These are phyloP conservation scores for Lathyrus tuberosus DNA, from an alignment of 306 rosid genomes.

Conservation along the genomic window DNA sequence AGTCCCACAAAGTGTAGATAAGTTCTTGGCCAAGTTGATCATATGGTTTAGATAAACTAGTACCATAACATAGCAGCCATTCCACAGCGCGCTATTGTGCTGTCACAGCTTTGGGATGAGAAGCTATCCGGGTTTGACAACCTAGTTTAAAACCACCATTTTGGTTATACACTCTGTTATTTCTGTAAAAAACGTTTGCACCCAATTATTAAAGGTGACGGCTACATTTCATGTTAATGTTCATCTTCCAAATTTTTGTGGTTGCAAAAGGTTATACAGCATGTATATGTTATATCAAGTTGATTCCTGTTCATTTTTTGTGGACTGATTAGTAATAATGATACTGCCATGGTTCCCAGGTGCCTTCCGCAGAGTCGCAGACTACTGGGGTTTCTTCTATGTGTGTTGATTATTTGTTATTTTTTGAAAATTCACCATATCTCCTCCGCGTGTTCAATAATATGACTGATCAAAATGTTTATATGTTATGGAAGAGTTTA, in stretches of 20 bases:
- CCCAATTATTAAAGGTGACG: background rate
- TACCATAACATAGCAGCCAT: background rate
- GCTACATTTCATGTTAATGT: background rate
- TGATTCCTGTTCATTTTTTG: background rate
- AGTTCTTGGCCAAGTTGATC: conserved; percentile 2
- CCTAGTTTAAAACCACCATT: background rate
- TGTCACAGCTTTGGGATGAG: background rate
- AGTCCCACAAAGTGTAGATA: background rate
- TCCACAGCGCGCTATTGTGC: background rate
- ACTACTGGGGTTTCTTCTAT: background rate
- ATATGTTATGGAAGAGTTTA: background rate
- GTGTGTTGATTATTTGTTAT: conserved; percentile 5
- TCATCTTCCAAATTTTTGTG: background rate
- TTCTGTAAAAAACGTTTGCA: background rate
- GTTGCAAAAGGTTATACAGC: background rate
- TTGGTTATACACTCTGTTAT: conserved; percentile 10
- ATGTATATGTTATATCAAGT: background rate
- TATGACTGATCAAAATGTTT: conserved; percentile 30
- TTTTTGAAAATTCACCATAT: background rate
- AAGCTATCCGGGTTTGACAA: background rate
- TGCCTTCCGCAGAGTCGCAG: background rate
- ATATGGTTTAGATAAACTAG: background rate
- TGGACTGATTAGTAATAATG: background rate
- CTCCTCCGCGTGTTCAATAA: background rate
- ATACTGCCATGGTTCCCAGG: background rate